Evolutionary conservation across 768 basidiomycete species (phyloP), one percentile per base, ranked within the genome.

Genomic region (Mycena vitilis): DNA sequence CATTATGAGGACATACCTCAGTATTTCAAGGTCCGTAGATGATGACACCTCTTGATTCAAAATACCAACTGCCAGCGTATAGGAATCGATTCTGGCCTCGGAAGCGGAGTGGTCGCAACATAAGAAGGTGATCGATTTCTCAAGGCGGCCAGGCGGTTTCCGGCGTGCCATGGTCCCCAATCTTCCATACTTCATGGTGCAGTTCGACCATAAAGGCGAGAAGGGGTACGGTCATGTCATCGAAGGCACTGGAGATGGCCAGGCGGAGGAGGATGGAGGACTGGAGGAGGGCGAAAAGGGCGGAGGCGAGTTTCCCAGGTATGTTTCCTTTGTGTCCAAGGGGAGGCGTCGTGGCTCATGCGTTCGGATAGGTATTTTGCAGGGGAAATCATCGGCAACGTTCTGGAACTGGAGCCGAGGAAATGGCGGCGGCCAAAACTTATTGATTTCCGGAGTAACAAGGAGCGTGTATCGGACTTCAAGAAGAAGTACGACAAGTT

Each of bases 91-190:
- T 71, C 80, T 96, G 20, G 86, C 92, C 48, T 96, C 95, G 3
- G 98, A 98, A 77, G 86, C 91, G 8, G 98, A 99, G 81, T 99
- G 98, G 98, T 96, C 96, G 8, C 95, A 98, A 74, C 96, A 99
- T 82, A 96, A 95, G 78, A 98, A 98, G 76, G 82, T 98, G 59
- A 98, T 99, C 72, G 95, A 97, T 79, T 99, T 99, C 77, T 88
- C 94, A 4, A 82, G 89, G 11, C 85, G 95, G 5, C 94, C 95
- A 1, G 96, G 97, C 20, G 97, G 97, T 4, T 99, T 99, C 84
- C 86, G 96, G 48, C 88, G 97, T 0, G 90, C 94, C 30, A 94
- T 99, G 92, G 97, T 99, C 13, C 91, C 96, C 4, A 98, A 98
- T 75, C 81, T 99, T 37, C 98, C 98, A 1, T 99, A 99, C 80